Evolutionary conservation across 73 alveolate species (phyloP), one percentile per base, ranked within the genome.

Genomic region (Paramecium pentaurelia): DNA sequence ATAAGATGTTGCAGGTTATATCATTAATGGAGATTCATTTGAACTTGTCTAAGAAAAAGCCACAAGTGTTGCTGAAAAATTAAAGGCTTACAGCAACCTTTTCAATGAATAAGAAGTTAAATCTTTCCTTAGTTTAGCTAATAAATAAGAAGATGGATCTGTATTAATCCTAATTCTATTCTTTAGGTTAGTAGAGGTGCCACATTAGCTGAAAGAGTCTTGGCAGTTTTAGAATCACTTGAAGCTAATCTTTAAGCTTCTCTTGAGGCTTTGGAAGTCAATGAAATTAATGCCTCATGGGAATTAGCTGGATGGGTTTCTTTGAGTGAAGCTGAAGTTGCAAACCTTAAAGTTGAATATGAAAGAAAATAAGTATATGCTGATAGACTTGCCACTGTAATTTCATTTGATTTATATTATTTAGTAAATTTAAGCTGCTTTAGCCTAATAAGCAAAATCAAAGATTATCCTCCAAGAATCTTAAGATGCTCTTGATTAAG

Each of bases 251-350:
- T 75, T 18, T 37, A 30, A 30, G 58, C 68, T 10, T 75, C 88
- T 22, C 88, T 75, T 18, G 58, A 75, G 49, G 49, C 42, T 45
- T 75, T 75, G 49, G 60, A 75, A 40, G 34, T 37, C 18, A 75
- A 75, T 20, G 88, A 75, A 75, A 75, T 75, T 70, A 75, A 37
- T 75, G 88, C 88, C 1, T 30, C 88, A 30, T 75, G 88, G 88
- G 88, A 75, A 75, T 40, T 75, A 37, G 88, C 88, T 16, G 88
- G 88, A 37, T 75, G 88, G 88, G 88, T 75, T 2, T 75, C 88
- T n/a, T 75, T 75, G 60, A 37, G 68, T 75, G 88, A 75, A 75
- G 88, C 88, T 75, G 88, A 75, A 75, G 16, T 75, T 6, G 25
- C 58, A 1, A 75, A 16, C 8, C 68, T 75, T 6, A 37, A 37